Base-by-base conservation (phyloP, 352 stramenopile species). In the Pythium apleroticum region DNA sequence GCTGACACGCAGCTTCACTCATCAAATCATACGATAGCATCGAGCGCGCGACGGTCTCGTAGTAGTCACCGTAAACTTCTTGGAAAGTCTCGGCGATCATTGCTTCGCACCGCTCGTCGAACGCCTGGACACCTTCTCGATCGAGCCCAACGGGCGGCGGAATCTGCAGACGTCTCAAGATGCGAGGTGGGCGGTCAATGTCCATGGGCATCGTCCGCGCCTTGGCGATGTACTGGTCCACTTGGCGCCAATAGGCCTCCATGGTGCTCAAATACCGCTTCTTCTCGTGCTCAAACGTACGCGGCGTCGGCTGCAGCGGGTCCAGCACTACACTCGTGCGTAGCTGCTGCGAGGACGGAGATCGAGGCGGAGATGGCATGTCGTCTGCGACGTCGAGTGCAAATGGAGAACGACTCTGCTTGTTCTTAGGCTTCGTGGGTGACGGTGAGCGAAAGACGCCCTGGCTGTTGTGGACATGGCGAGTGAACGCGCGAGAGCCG, bases 21-120 rank as follows among this genome's bases (percentile, higher is more conserved):
- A 94, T 66, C 4, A 98, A 67, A 57, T 95, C 86, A 59, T 97
- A 98, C 28, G 92, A 72, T 8, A 98, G 74, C 78, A 97, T 95
- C 24, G 84, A 78, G 14, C 86, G 83, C 0, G 85, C 91, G 17
- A 89, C 69, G 0, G 77, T 90, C 60, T 88, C 77, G 53, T 86
- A 89, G 71, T 96, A 97, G 37, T 91, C 80, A 0, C 56, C 66
- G 50, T 93, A 91, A 0, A 93, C 72, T 50, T 93, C 80, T 58
- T 93, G 80, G 48, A 92, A 92, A 39, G 88, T 84, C 2, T 85
- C 74, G 5, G 85, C 74, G 35, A 95, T 84, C 72, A 91, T 74
- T 2, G 66, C 52, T 68, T 96, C 81, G 31, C 83, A 93, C 17
- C 75, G 66, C 41, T 85, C 74, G 54, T 92, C 84, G 31, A 89